Evolutionary conservation across 192 early-diverging fungal genomes (phyloP).

Genomic region (Dimargaris xerosporica): DNA sequence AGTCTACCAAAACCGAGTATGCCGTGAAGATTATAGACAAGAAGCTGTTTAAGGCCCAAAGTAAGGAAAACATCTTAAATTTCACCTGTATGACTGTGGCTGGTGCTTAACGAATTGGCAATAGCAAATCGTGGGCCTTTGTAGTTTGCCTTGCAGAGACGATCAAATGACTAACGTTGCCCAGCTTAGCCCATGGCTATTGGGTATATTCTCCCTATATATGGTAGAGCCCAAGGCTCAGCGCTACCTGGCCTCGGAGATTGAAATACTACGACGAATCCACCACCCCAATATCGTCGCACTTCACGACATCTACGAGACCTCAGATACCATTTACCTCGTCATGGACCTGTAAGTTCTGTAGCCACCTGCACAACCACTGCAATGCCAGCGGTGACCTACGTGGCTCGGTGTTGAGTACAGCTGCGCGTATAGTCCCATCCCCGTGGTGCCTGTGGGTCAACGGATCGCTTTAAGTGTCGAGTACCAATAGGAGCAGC

Average conservation of each 20-base stretch:
- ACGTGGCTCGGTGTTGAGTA: background rate
- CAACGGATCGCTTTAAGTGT: background rate
- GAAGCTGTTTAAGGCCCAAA: conserved; percentile 48
- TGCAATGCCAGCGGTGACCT: background rate
- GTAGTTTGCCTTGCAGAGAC: background rate
- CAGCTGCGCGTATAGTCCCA: background rate
- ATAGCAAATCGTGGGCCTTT: background rate
- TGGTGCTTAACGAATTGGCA: conserved; percentile 62
- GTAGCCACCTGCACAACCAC: background rate
- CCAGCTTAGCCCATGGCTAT: background rate
- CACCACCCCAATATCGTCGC: conserved; percentile 83
- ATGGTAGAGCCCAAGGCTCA: background rate
- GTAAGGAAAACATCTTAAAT: conserved; percentile 52
- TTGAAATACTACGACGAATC: conserved; percentile 67
- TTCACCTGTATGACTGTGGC: conserved; percentile 42
- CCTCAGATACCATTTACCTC: conserved; percentile 56
- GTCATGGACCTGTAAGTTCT: conserved; percentile 53
- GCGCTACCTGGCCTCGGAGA: conserved; percentile 37
- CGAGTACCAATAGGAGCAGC: background rate
- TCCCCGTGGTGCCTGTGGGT: background rate
- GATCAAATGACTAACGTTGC: background rate
- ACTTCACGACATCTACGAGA: conserved; percentile 54
- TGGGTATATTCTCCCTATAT: background rate
- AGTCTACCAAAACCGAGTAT: conserved; percentile 47
- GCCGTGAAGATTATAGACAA: conserved; percentile 76